Conservation (phyloP, 2,329 filamentous ascomycete species). For the Coniella vitis region DNA sequence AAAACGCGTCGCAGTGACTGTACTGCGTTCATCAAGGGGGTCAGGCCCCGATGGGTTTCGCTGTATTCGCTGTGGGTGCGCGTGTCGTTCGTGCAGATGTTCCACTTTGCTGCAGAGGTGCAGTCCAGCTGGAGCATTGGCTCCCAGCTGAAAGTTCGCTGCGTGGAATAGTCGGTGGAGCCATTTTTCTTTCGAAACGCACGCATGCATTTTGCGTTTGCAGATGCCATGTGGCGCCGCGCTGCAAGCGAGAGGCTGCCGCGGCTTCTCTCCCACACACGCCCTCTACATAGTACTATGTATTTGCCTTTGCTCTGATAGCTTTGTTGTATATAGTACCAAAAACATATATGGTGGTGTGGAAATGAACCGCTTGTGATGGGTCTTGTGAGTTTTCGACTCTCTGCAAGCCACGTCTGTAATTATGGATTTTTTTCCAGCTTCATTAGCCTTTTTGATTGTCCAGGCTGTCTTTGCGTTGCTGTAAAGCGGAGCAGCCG, state of each 20-base stretch:
- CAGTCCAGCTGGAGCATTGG: neutral
- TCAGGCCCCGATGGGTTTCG: no score
- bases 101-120: neutral
- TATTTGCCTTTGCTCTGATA: neutral
- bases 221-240: slow-evolving; percentile 1
- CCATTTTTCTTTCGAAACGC: neutral
- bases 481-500: no score
- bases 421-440: no score
- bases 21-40: neutral
- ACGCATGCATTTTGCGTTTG: neutral
- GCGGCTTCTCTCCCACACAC: neutral
- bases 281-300: no score
- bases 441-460: no score
- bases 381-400: neutral
- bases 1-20: neutral
- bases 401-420: no score
- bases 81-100: no score
- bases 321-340: no score
- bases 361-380: neutral
- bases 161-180: neutral
- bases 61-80: no score
- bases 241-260: slow-evolving; percentile 1
- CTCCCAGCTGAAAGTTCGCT: slow-evolving; percentile 2
- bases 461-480: neutral
- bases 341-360: no score